A percentile compares a stretch with the other conserved stretches of the same genome.
These are phyloP conservation scores for Pseudozyma hubeiensis DNA, from an alignment of 1,284 basidiomycete species.

Conservation along the genomic window DNA sequence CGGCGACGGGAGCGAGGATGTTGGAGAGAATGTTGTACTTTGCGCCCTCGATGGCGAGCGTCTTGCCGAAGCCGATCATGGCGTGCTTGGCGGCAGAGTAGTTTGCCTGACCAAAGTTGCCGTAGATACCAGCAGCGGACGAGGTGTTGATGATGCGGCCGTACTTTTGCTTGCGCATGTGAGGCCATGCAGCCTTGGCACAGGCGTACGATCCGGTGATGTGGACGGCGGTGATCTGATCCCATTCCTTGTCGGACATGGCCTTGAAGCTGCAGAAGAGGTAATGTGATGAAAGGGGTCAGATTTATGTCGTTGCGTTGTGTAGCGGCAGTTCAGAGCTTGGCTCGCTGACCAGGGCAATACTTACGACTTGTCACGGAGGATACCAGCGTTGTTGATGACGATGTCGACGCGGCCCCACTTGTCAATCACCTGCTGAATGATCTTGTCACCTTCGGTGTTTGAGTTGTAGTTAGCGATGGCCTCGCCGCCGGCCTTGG, in stretches of 20 bases:
- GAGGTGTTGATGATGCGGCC: constrained; percentile 67
- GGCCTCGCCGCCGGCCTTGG: constrained; percentile 74
- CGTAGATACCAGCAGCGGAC: constrained; percentile 72
- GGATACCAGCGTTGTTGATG: constrained; percentile 96
- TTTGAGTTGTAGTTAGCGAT: constrained; percentile 85
- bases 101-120: constrained; percentile 97
- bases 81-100: constrained; percentile 73
- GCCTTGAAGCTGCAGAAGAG: constrained; percentile 66
- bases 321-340: not conserved
- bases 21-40: constrained; percentile 93
- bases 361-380: constrained; percentile 74
- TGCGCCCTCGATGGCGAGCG: constrained; percentile 83
- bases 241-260: constrained; percentile 70
- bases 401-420: constrained; percentile 79
- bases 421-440: constrained; percentile 85
- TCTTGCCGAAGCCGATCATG: constrained; percentile 79
- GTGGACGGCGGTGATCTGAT: constrained; percentile 82
- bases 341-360: no score
- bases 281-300: not conserved
- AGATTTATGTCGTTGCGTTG: not conserved
- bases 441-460: constrained; percentile 86
- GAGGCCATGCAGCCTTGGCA: constrained; percentile 94
- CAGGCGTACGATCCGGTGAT: constrained; percentile 95
- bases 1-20: constrained; percentile 91
- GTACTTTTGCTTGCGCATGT: constrained; percentile 87